Evolutionary conservation across 148 eudicot species (phyloP), one percentile per base, ranked within the genome.

Genomic region (Hydrangea macrophylla): DNA sequence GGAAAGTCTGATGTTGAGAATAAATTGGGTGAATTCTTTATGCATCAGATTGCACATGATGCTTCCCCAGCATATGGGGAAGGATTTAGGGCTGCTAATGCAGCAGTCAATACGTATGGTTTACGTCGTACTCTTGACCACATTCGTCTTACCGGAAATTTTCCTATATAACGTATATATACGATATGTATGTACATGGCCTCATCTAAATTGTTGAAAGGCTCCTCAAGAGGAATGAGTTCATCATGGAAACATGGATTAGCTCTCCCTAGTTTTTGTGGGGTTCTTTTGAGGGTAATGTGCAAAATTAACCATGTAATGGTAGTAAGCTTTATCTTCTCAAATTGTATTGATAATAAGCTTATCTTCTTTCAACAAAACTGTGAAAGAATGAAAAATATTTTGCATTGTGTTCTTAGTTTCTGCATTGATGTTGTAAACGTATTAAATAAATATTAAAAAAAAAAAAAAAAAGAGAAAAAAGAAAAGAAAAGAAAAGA

Each of bases 41-140:
- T 88, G 84, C 93, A 90, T 67, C 99, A 94, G 76, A 94, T 94
- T 50, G 85, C 85, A 13, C 76, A 94, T 15, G 99, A 94, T 68
- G 85, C 96, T 28, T 94, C 99, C 45, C 88, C 91, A 1, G 96
- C 91, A 44, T 94, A 94, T 55, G 99, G 99, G 37, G 99, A 79
- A 18, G 99, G 99, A 40, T 94, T 88, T 65, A 80, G 99, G 65
- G 73, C 96, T 61, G 99, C 93, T 66, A 82, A 86, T 76, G 84
- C 85, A 70, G 97, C 99, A 6, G 99, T 90, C 40, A 87, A 87
- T 65, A 84, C 67, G 64, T 90, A 90, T 53, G 99, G 99, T 39
- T 77, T 94, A 65, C 88, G 90, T 0, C 57, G 80, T 58, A 90
- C 97, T 9, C 78, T 94, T 68, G 90, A 88, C 60, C 97, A 94